phyloP scores from a whole-genome alignment of 164 flowering plant genomes.

The Malania oleifera region DNA sequence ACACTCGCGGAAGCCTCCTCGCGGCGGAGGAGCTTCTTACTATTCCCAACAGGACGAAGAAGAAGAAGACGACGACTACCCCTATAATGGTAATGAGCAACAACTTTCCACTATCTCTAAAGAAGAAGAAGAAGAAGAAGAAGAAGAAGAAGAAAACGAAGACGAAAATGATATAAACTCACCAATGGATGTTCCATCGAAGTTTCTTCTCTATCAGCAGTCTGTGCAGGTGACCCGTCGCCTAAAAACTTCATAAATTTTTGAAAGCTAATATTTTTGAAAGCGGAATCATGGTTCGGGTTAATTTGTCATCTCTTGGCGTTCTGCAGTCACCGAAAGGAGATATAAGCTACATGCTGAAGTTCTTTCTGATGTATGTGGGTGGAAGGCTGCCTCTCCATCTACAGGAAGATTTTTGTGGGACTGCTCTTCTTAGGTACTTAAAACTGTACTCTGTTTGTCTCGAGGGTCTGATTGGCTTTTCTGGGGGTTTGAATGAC shows the following conservation, averaged over 20 bases:
- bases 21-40: slow-evolving; percentile 22
- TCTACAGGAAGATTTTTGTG: slow-evolving; percentile 96
- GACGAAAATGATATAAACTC: slow-evolving; percentile 13
- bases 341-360: slow-evolving; percentile 85
- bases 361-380: slow-evolving; percentile 90
- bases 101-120: slow-evolving; percentile 5
- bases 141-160: slow-evolving; percentile 14
- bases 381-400: slow-evolving; percentile 88
- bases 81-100: slow-evolving; percentile 7
- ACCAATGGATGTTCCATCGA: slow-evolving; percentile 43
- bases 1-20: slow-evolving; percentile 21
- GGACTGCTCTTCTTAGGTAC: slow-evolving; percentile 92
- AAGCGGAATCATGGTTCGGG: not conserved
- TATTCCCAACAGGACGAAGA: slow-evolving; percentile 13
- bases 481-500: not conserved
- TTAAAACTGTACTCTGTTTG: not conserved
- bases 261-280: too few species aligned
- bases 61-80: slow-evolving; percentile 17
- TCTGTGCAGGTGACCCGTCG: slow-evolving; percentile 68
- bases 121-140: slow-evolving; percentile 19
- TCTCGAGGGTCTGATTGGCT: not conserved
- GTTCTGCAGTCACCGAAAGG: slow-evolving; percentile 84
- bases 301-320: not conserved
- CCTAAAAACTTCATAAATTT: not conserved
- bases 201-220: slow-evolving; percentile 77